A percentile compares a stretch with the other conserved stretches of the same genome.
Conservation (phyloP, 2,329 filamentous ascomycete species). For the Alternaria triticina region DNA sequence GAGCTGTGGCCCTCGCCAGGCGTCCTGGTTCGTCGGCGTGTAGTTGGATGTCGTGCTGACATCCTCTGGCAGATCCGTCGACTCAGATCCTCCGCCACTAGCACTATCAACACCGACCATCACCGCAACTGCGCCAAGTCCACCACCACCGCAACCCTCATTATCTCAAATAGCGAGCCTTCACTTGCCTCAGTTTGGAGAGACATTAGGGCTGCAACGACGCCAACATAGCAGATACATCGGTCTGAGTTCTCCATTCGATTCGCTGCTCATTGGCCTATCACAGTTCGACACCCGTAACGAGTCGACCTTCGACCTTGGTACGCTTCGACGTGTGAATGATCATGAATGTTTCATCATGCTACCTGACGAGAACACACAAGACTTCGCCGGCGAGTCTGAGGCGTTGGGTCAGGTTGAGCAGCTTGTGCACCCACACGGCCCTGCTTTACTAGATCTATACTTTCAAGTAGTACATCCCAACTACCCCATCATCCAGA, state of each 20-base stretch:
- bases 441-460: slow-evolving; percentile 76
- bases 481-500: slow-evolving; percentile 82
- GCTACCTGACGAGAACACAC: slow-evolving; percentile 75
- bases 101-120: slow-evolving; percentile 49
- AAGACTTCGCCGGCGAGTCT: slow-evolving; percentile 72
- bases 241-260: slow-evolving; percentile 81
- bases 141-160: slow-evolving; percentile 39
- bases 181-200: slow-evolving; percentile 50
- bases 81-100: slow-evolving; percentile 49
- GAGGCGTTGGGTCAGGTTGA: slow-evolving; percentile 77
- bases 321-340: slow-evolving; percentile 74
- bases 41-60: slow-evolving; percentile 29
- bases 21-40: neutral
- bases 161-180: slow-evolving; percentile 37
- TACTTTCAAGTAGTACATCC: slow-evolving; percentile 85
- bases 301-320: slow-evolving; percentile 73
- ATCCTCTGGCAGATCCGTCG: slow-evolving; percentile 43
- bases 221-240: slow-evolving; percentile 85
- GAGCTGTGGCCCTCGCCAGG: neutral
- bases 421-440: slow-evolving; percentile 75
- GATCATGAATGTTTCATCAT: slow-evolving; percentile 80
- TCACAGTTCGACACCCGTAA: slow-evolving; percentile 81
- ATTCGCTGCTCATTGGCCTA: slow-evolving; percentile 81
- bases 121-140: slow-evolving; percentile 49
- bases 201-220: slow-evolving; percentile 72